Conservation (phyloP, 345 rosid genomes). For the Dimocarpus longan region DNA sequence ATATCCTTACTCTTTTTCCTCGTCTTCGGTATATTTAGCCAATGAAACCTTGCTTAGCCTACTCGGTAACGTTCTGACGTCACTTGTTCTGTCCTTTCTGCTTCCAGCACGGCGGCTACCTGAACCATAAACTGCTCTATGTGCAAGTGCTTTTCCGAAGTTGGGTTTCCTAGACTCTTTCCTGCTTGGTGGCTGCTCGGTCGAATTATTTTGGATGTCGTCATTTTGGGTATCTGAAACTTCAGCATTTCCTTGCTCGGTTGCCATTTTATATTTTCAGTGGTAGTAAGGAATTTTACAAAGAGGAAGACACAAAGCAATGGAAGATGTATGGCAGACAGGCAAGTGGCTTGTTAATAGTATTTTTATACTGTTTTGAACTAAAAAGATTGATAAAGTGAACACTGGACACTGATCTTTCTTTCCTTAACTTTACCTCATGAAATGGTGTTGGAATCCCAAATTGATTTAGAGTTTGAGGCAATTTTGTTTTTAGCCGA, state of each 20-base stretch:
- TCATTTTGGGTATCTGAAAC: constrained; percentile 11
- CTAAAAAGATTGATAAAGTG: not conserved
- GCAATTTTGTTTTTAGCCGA: constrained; percentile 28
- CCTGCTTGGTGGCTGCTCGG: constrained; percentile 4
- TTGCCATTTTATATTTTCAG: constrained; percentile 34
- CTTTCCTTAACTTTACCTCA: constrained; percentile 20
- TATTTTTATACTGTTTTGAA: constrained; percentile 7
- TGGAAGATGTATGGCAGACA: constrained; percentile 10
- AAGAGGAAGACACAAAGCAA: constrained; percentile 4
- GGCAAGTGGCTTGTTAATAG: not conserved
- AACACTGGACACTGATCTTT: constrained; percentile 11
- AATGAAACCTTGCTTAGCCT: constrained; percentile 48
- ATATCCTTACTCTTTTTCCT: not conserved
- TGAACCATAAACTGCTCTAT: constrained; percentile 46
- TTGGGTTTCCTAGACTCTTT: constrained; percentile 17
- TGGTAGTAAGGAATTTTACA: not conserved
- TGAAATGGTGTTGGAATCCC: constrained; percentile 34
- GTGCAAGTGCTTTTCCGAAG: constrained; percentile 52
- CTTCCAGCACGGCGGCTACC: constrained; percentile 34
- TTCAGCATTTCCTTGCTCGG: constrained; percentile 34
- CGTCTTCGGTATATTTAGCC: constrained; percentile 38
- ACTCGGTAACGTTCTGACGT: constrained; percentile 32
- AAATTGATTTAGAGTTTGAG: constrained; percentile 19
- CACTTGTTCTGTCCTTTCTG: constrained; percentile 34
- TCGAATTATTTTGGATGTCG: constrained; percentile 18